Evolutionary conservation across 192 early-diverging fungal genomes (phyloP).

Genomic region (Mortierella hygrophila): DNA sequence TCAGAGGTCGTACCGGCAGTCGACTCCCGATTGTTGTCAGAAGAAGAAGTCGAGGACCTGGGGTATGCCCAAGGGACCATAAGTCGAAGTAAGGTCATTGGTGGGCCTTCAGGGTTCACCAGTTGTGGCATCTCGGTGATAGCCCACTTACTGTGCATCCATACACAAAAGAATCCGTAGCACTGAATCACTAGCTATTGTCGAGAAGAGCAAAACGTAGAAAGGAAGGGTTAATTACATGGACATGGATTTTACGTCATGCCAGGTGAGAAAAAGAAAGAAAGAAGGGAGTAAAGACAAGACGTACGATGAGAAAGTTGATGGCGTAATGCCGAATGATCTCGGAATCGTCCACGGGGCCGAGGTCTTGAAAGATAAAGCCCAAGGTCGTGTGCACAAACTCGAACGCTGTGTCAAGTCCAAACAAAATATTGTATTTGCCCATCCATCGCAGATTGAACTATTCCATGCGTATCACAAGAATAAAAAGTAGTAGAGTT

Average conservation of each 20-base stretch:
- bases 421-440: constrained; percentile 38
- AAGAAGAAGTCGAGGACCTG: background rate
- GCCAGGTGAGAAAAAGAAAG: background rate
- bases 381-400: constrained; percentile 35
- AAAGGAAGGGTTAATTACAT: background rate
- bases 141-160: constrained; percentile 48
- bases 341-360: constrained; percentile 8
- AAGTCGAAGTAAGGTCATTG: constrained; percentile 16
- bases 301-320: constrained; percentile 30
- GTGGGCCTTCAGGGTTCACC: background rate
- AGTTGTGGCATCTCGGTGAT: constrained; percentile 39
- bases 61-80: constrained; percentile 28
- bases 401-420: constrained; percentile 43
- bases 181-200: constrained; percentile 25
- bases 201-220: too few species aligned
- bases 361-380: constrained; percentile 37
- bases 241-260: background rate
- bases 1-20: background rate
- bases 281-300: background rate
- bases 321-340: constrained; percentile 31
- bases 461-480: background rate
- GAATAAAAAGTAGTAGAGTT: background rate
- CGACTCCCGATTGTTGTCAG: background rate
- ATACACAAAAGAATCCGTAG: constrained; percentile 47
- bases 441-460: constrained; percentile 52